Evolutionary conservation across 768 basidiomycete species (phyloP), one percentile per base, ranked within the genome.

Genomic region (Collybia nuda): DNA sequence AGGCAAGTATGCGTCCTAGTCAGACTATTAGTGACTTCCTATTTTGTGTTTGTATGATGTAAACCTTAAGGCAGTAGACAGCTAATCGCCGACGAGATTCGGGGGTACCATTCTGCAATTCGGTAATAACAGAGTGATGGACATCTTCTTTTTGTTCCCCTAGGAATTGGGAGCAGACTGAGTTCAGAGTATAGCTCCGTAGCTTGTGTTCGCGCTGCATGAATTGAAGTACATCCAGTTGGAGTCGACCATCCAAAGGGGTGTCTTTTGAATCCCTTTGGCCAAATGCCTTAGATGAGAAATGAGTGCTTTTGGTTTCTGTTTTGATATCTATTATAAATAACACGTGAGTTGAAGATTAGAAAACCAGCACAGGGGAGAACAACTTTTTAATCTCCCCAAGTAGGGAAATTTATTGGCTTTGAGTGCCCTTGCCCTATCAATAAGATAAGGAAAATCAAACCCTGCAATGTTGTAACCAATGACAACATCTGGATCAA

Each of bases 121-220:
- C 95, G 0, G 97, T 98, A 60, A 99, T 99, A 55, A 97, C 93
- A 1, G 96, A 98, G 64, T 98, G 86, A 62, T 98, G 97, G 17
- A 99, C 97, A 56, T 99, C 97, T 66, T 99, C 97, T 66, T 99
- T 99, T 67, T 99, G 97, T 67, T 99, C 97, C 23, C 94, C 95
- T 3, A 99, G 76, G 67, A 99, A 99, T 59, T 96, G 91, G 1
- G 97, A 89, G 62, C 97, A 99, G 48, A 99, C 97, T 4, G 97
- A 89, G 67, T 99, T 99, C 58, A 99, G 85, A 2, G 96, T 93
- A 66, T 99, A 99, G 60, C 91, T 94, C 7, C 97, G 87, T 5
- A 99, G 74, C 63, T 98, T 99, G 73, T 98, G 90, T 67, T 99
- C 97, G 56, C 97, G 84, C 62, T 98, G 96, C 94, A 99, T 98